phyloP scores from a whole-genome alignment of 2,329 filamentous ascomycete species.

The Aspergillus pseudoviridinutans region DNA sequence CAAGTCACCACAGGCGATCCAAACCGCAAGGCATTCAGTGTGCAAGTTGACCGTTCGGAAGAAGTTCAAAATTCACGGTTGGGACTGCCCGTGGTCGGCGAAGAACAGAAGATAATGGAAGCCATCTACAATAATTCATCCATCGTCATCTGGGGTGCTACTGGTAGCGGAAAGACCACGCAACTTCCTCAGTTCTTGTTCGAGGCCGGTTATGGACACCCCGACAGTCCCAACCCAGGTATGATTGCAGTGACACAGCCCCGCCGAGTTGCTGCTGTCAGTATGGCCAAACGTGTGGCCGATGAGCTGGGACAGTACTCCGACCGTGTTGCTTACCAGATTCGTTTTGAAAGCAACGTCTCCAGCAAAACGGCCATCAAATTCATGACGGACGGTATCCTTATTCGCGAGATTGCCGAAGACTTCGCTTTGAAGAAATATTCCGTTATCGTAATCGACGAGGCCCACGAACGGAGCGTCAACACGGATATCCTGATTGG shows the following conservation, averaged over 20 bases:
- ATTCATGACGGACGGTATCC: conserved; percentile 98
- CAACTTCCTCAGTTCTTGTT: conserved; percentile 95
- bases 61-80: conserved; percentile 76
- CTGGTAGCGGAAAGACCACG: conserved; percentile 95
- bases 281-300: conserved; percentile 88
- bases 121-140: conserved; percentile 88
- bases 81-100: conserved; percentile 81
- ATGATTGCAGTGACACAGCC: conserved; percentile 96
- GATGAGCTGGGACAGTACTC: conserved; percentile 77
- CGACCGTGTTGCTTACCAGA: conserved; percentile 83
- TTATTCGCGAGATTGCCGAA: conserved; percentile 84
- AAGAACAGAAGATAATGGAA: conserved; percentile 98
- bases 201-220: conserved; percentile 84
- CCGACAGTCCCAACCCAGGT: conserved; percentile 73
- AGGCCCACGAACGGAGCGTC: conserved; percentile 93
- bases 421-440: conserved; percentile 88
- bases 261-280: conserved; percentile 88
- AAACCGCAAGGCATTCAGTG: conserved; percentile 69
- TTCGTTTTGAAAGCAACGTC: conserved; percentile 86
- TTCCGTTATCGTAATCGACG: conserved; percentile 90
- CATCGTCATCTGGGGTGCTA: conserved; percentile 89
- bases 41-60: conserved; percentile 64
- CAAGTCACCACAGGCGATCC: conserved; percentile 38
- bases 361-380: conserved; percentile 82
- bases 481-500: conserved; percentile 98